These are phyloP conservation scores for Avena insularis DNA, from an alignment of 176 grass and related monocot genomes.

Conservation along the genomic window DNA sequence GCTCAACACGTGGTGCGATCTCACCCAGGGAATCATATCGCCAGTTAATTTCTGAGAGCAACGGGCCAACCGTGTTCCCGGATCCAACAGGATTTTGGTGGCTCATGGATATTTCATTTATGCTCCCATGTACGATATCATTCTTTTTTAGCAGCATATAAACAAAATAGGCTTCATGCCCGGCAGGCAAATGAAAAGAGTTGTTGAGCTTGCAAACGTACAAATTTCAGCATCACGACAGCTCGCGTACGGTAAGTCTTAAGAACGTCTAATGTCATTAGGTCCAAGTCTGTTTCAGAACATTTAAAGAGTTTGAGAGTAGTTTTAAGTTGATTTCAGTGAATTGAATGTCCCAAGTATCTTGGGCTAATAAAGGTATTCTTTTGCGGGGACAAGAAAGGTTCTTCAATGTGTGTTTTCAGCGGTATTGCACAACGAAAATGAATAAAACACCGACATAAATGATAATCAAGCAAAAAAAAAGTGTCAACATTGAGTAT, in stretches of 20 bases:
- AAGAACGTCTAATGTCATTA: not conserved
- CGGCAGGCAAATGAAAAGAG: slow-evolving; percentile 5
- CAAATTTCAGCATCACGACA: not conserved
- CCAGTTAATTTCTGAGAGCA: slow-evolving; percentile 7
- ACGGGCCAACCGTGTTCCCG: not conserved
- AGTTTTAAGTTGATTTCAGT: not conserved
- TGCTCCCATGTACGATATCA: not conserved
- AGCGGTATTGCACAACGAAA: too few species aligned
- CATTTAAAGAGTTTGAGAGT: not conserved
- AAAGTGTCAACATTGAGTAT: too few species aligned
- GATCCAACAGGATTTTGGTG: slow-evolving; percentile 6
- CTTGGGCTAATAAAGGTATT: not conserved
- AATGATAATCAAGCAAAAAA: too few species aligned
- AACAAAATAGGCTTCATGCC: not conserved
- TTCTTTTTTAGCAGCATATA: not conserved
- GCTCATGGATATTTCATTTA: not conserved
- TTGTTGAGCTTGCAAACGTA: not conserved
- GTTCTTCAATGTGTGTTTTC: too few species aligned
- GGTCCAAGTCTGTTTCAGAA: not conserved
- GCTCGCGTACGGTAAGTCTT: not conserved
- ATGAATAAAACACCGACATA: too few species aligned
- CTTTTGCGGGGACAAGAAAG: too few species aligned
- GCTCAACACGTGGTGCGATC: slow-evolving; percentile 1
- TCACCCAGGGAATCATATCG: slow-evolving; percentile 16
- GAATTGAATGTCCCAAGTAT: not conserved